Percentiles rank a stretch among this genome's conserved stretches.
phyloP scores from a whole-genome alignment of 2,329 filamentous ascomycete genomes.

The Scleromitrula shiraiana region DNA sequence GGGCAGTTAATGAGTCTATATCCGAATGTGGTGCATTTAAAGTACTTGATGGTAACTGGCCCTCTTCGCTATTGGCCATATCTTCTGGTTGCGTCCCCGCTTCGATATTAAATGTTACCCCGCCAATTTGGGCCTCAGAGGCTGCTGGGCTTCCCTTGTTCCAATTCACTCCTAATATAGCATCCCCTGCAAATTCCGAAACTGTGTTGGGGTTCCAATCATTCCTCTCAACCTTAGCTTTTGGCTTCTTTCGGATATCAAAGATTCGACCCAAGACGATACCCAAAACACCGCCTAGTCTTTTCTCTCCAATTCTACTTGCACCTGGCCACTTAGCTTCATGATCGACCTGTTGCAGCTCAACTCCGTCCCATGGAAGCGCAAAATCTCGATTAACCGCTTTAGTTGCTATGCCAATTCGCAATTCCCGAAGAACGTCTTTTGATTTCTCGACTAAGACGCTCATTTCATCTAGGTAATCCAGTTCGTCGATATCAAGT shows the following conservation, averaged over 20 bases:
- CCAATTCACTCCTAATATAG: neutral
- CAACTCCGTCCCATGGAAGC: slow-evolving; percentile 53
- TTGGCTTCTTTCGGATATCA: slow-evolving; percentile 41
- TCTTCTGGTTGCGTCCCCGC: slow-evolving; percentile 6
- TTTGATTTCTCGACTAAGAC: slow-evolving; percentile 65
- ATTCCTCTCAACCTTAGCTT: slow-evolving; percentile 21
- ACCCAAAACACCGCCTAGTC: slow-evolving; percentile 61
- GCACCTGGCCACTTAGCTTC: slow-evolving; percentile 47
- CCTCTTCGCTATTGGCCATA: slow-evolving; percentile 6
- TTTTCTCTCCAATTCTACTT: slow-evolving; percentile 50
- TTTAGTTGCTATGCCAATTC: slow-evolving; percentile 59
- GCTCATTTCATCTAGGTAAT: slow-evolving; percentile 77
- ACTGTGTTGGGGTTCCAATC: neutral
- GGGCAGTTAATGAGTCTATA: slow-evolving; percentile 22
- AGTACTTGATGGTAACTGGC: neutral
- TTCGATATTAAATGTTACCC: slow-evolving; percentile 16
- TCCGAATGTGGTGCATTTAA: slow-evolving; percentile 20
- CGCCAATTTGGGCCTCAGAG: slow-evolving; percentile 12
- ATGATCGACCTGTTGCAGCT: slow-evolving; percentile 57
- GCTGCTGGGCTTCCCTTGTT: slow-evolving; percentile 10
- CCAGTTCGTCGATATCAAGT: slow-evolving; percentile 73
- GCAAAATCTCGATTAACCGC: slow-evolving; percentile 44
- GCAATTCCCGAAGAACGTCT: slow-evolving; percentile 58
- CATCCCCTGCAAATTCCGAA: neutral
- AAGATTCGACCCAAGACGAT: slow-evolving; percentile 60